A percentile compares a stretch with the other conserved stretches of the same genome.
phyloP scores from a whole-genome alignment of 768 basidiomycete genomes.

The Coprinopsis strossmayeri region DNA sequence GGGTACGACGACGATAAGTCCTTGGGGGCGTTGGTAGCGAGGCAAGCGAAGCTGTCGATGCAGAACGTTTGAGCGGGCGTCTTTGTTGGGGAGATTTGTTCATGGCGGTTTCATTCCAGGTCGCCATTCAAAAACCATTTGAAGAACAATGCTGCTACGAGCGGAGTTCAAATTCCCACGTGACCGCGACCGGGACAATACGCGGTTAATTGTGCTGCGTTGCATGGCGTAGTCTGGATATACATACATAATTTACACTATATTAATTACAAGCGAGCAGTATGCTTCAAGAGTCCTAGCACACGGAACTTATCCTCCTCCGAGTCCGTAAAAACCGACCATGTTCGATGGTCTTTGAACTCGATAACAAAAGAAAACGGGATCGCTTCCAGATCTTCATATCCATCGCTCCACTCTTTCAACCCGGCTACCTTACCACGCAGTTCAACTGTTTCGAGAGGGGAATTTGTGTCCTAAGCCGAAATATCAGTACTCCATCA shows the following conservation, averaged over 20 bases:
- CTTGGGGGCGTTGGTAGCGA: slow-evolving; percentile 64
- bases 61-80: slow-evolving; percentile 52
- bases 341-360: slow-evolving; percentile 43
- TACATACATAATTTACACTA: slow-evolving; percentile 5
- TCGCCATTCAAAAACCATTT: neutral
- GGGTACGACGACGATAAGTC: slow-evolving; percentile 44
- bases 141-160: neutral
- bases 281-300: slow-evolving; percentile 39
- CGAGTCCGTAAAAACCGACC: slow-evolving; percentile 56
- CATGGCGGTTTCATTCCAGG: neutral
- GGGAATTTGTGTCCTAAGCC: slow-evolving; percentile 30
- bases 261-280: slow-evolving; percentile 38
- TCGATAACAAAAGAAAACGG: slow-evolving; percentile 62
- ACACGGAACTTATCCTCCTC: slow-evolving; percentile 57
- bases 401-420: slow-evolving; percentile 62
- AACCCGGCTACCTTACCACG: slow-evolving; percentile 39
- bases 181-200: neutral
- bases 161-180: slow-evolving; percentile 6
- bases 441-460: slow-evolving; percentile 39
- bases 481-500: slow-evolving; percentile 3
- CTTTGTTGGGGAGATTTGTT: slow-evolving; percentile 17
- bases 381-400: slow-evolving; percentile 60
- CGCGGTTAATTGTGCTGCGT: neutral
- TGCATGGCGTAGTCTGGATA: too few species aligned
- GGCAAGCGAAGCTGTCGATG: slow-evolving; percentile 55